Evolutionary conservation across 2,329 filamentous ascomycete species (phyloP), one percentile per base, ranked within the genome.

Genomic region (Pestalotiopsis sp.): DNA sequence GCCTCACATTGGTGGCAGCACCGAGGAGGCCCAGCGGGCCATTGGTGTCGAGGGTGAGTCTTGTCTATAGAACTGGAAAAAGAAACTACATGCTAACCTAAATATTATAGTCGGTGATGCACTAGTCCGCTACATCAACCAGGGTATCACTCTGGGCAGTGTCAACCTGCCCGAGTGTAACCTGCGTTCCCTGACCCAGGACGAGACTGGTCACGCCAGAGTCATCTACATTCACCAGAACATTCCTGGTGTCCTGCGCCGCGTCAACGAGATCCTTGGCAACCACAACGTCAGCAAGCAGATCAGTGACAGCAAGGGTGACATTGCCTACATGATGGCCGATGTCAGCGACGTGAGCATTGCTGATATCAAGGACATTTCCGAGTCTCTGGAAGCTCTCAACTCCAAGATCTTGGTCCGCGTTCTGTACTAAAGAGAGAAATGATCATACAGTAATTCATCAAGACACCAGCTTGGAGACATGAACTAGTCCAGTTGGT

Each of bases 231-330:
- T 99, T 75, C 96, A 99, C 84, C 92, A 92, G 82, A 99, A 99
- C 82, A 90, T 98, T 25, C 96, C 96, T 62, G 96, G 96, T 86
- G 96, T 99, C 71, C 86, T 99, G 80, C 90, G 94, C 77, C 93
- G 92, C 84, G 96, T 99, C 73, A 99, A 99, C 85, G 93, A 96
- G 77, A 94, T 98, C 71, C 87, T 99, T 62, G 93, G 92, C 58
- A 91, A 97, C 77, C 95, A 99, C 85, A 99, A 99, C 80, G 95
- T 99, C 75, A 95, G 98, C 84, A 98, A 98, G 87, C 96, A 99
- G 83, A 98, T 97, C 85, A 96, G 93, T 64, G 96, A 98, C 80
- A 97, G 93, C 82, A 92, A 92, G 84, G 95, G 94, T 74, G 95
- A 98, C 79, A 88, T 96, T 73, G 96, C 96, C 23, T 99, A 99